Percentiles rank a stretch among this genome's conserved stretches.
These are phyloP conservation scores for Candida buenavistaensis DNA, from an alignment of 1,139 yeast species.

Conservation along the genomic window DNA sequence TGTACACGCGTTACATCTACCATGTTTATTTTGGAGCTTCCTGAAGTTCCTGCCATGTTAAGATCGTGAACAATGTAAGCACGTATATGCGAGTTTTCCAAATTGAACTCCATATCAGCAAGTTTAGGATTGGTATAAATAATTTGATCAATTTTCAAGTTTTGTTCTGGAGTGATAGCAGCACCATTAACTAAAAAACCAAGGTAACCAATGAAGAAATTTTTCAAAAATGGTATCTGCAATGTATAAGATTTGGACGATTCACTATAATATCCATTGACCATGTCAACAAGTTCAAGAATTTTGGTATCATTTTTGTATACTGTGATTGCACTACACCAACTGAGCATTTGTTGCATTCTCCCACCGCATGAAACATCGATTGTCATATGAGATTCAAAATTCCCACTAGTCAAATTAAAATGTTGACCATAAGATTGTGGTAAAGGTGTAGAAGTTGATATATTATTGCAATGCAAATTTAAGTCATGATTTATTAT, in stretches of 20 bases:
- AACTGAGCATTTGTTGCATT: slow-evolving; percentile 23
- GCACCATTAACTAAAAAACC: slow-evolving; percentile 37
- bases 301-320: slow-evolving; percentile 22
- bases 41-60: slow-evolving; percentile 14
- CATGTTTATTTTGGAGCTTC: slow-evolving; percentile 22
- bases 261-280: slow-evolving; percentile 34
- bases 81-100: slow-evolving; percentile 19
- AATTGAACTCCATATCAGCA: slow-evolving; percentile 12
- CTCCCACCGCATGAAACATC: slow-evolving; percentile 16
- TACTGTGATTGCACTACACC: slow-evolving; percentile 36
- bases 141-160: slow-evolving; percentile 32
- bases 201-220: slow-evolving; percentile 43
- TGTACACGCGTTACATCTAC: slow-evolving; percentile 1
- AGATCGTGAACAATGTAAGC: slow-evolving; percentile 34
- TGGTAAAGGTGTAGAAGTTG: slow-evolving; percentile 15
- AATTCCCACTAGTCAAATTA: slow-evolving; percentile 25
- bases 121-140: slow-evolving; percentile 21
- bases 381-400: slow-evolving; percentile 32
- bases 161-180: slow-evolving; percentile 20
- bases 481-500: slow-evolving; percentile 15
- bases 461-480: slow-evolving; percentile 9
- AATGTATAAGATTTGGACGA: slow-evolving; percentile 23
- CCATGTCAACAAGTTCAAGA: slow-evolving; percentile 28
- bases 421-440: slow-evolving; percentile 14
- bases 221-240: slow-evolving; percentile 40